Evolutionary conservation across 2,329 filamentous ascomycete genomes (phyloP), one percentile per base, ranked within the genome.

Genomic region (Sclerotinia subarctica): DNA sequence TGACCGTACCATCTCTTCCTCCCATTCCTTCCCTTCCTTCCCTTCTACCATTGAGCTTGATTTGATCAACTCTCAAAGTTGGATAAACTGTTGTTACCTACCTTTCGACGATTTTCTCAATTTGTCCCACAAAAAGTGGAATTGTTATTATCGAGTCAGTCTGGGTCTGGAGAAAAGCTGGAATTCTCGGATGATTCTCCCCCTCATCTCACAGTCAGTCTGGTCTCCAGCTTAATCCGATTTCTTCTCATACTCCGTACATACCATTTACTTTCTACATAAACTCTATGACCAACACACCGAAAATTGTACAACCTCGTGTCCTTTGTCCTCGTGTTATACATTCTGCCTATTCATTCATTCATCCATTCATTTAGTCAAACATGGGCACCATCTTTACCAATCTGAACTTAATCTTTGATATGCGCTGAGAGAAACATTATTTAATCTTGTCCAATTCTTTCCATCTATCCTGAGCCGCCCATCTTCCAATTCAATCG

Each of bases 301-400:
- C 53, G 53, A 59, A 42, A 47, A 47, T 10, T 26, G 64, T 66
- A 24, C 53, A 35, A 60, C 64, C 42, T 66, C 32, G 53, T 66
- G 44, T 66, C 38, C 44, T 66, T 49, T 66, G 44, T 66, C 38
- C 44, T 66, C 42, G 52, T 66, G n/a, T 58, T 49, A 51, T 32
- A 21, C 21, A 59, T 59, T 66, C 64, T 66, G 64, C 64, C 64
- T 51, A 38, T 66, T 51, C n/a, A 35, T 60, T 60, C 38, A 57
- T 65, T 51, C n/a, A 35, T 60, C 49, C 38, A 57, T 65, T 58
- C 13, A 65, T 38, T 58, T 5, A 19, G 29, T 60, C 35, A 64
- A 32, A 13, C 51, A 56, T 64, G 17, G 35, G 49, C 35, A 11
- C 56, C 32, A 38, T 42, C 35, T 57, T 57, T 17, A 24, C 21